Percentiles rank a stretch among this genome's conserved stretches.
Evolutionary conservation across 257 asterid species (phyloP).

Genomic region (Salvia splendens): DNA sequence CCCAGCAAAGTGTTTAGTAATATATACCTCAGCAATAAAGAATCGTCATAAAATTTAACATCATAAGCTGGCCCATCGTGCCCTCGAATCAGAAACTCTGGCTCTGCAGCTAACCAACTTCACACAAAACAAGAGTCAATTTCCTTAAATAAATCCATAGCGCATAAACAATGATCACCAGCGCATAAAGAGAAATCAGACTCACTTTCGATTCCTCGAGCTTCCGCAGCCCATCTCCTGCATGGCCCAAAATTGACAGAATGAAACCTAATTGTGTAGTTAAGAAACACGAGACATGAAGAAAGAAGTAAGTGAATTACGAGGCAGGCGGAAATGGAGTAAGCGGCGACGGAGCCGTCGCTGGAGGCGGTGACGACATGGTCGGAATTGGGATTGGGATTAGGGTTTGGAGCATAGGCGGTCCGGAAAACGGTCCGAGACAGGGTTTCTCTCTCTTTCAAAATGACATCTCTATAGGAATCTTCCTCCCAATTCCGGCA

Average conservation of each 20-base stretch:
- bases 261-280: background rate
- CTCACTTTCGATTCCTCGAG: constrained; percentile 56
- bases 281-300: constrained; percentile 10
- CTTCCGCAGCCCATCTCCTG: constrained; percentile 63
- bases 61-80: constrained; percentile 98
- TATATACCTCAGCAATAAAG: constrained; percentile 68
- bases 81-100: constrained; percentile 63
- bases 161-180: constrained; percentile 10
- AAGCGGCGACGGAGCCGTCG: constrained; percentile 80
- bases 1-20: background rate
- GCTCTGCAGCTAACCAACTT: constrained; percentile 75
- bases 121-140: constrained; percentile 31
- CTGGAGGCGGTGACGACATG: constrained; percentile 70
- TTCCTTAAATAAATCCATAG: constrained; percentile 3
- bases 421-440: constrained; percentile 84
- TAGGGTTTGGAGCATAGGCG: constrained; percentile 61
- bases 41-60: constrained; percentile 78
- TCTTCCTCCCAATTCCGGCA: constrained; percentile 90
- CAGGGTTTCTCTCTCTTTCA: constrained; percentile 56
- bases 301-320: constrained; percentile 38
- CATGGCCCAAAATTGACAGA: constrained; percentile 14
- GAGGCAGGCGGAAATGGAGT: constrained; percentile 72
- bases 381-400: constrained; percentile 64
- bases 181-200: constrained; percentile 5
- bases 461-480: constrained; percentile 64